phyloP scores from a whole-genome alignment of 768 basidiomycete species.

The Pleurotus salmoneostramineus region DNA sequence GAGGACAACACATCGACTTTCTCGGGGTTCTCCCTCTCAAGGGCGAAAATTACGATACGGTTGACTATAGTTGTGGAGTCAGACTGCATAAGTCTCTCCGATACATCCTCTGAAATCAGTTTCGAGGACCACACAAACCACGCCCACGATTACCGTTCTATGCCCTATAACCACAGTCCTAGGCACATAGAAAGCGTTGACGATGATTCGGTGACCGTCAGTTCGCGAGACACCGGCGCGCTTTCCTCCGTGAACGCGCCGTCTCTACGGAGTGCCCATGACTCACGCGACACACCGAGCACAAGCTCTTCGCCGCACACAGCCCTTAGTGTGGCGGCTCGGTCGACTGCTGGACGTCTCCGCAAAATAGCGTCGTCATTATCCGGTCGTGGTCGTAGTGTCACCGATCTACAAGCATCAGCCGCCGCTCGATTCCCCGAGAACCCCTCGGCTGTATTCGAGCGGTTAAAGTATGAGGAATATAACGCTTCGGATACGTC shows the following conservation, averaged over 20 bases:
- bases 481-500: slow-evolving; percentile 34
- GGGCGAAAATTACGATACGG: slow-evolving; percentile 70
- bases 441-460: slow-evolving; percentile 47
- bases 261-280: slow-evolving; percentile 8
- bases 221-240: slow-evolving; percentile 56
- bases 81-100: slow-evolving; percentile 88
- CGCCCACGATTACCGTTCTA: slow-evolving; percentile 56
- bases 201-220: slow-evolving; percentile 74
- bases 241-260: slow-evolving; percentile 6
- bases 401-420: background rate
- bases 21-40: slow-evolving; percentile 64
- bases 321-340: slow-evolving; percentile 12
- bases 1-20: slow-evolving; percentile 77
- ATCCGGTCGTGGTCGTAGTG: slow-evolving; percentile 2
- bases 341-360: slow-evolving; percentile 14
- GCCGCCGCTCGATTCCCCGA: slow-evolving; percentile 24
- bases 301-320: background rate
- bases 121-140: slow-evolving; percentile 65
- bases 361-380: slow-evolving; percentile 4
- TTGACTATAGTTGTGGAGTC: slow-evolving; percentile 83
- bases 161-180: slow-evolving; percentile 35
- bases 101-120: slow-evolving; percentile 79
- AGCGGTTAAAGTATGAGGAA: slow-evolving; percentile 51
- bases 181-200: slow-evolving; percentile 43
- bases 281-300: background rate